These are phyloP conservation scores for Botryosphaeria dothidea DNA, from an alignment of 2,329 filamentous ascomycete species.

Conservation along the genomic window DNA sequence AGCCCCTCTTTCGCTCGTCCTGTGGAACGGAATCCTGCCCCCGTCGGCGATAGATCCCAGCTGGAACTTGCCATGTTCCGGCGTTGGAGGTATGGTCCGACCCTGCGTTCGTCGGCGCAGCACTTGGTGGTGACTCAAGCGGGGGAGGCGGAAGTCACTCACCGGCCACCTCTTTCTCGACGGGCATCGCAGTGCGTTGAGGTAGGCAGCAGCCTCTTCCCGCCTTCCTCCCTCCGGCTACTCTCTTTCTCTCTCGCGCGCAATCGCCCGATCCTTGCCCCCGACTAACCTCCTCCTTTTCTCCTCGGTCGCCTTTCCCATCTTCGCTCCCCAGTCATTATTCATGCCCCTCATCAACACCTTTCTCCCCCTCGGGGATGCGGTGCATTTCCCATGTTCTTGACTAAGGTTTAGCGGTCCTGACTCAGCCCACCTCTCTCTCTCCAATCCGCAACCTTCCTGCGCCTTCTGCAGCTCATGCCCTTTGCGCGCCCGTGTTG, in stretches of 20 bases:
- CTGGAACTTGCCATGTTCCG: not conserved
- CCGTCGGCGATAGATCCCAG: not conserved
- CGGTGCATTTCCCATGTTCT: not conserved
- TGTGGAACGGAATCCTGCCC: constrained; percentile 1
- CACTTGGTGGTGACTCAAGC: not conserved
- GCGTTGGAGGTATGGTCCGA: not conserved
- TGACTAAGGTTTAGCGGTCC: constrained; percentile 12
- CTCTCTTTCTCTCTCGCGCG: not conserved
- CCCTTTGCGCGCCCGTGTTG: not conserved
- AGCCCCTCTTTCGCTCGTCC: not conserved
- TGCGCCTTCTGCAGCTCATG: not conserved
- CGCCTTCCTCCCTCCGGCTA: not conserved
- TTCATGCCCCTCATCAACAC: not conserved
- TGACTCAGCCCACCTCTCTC: not conserved
- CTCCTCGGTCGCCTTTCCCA: not conserved
- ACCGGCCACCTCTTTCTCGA: constrained; percentile 3
- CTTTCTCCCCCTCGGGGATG: not conserved
- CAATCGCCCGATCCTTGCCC: constrained; percentile 5
- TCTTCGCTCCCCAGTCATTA: not conserved
- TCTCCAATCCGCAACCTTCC: not conserved
- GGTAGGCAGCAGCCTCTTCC: not conserved
- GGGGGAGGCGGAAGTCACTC: not conserved
- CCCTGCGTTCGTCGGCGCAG: not conserved
- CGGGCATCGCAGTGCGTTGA: not conserved
- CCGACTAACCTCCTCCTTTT: not conserved